Base-by-base conservation (phyloP, 2,329 filamentous ascomycete species). In the Claviceps digitariae region DNA sequence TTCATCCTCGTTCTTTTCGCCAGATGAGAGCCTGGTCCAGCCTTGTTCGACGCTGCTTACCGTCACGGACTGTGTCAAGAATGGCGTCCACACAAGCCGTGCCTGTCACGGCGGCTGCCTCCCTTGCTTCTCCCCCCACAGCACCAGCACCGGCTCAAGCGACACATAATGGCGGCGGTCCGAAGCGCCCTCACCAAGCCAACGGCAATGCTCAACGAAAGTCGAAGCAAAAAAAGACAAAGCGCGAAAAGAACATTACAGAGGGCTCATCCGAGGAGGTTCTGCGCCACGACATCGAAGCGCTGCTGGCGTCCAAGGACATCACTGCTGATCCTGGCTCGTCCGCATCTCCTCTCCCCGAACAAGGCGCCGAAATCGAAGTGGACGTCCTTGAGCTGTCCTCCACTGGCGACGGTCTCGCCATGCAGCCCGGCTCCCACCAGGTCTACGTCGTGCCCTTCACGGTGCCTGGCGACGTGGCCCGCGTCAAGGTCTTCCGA, bases 391-490 rank as follows among this genome's bases (percentile, higher is more conserved):
- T 82, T 7, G 81, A 87, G 59, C 75, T 97, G 36, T 95, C 91
- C 0, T 97, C 91, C 0, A 95, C 88, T 0, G 93, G 93, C 52
- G 93, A 97, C 60, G 93, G 89, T 2, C 77, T 98, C 53, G 93
- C 87, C 4, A 74, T 87, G 54, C 78, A 81, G n/a, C 71, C 80
- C 29, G 77, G 80, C 55, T 84, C 71, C 69, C 63, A 67, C 52
- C 78, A 77, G 55, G 74, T 96, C 66, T 96, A 90, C 64, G 84
- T 93, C 50, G 84, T 97, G 1, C 90, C 91, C 4, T 98, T 96
- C 65, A 79, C 85, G 23, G 78, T 91, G 2, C 90, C 93, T 0
- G 93, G 93, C 31, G 93, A 98, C 67, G 77, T 74, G 2, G 84
- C 87, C 55, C 81, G 79, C 54, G 86, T 86, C 57, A 94, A 90